Base-by-base conservation (phyloP, 2,329 filamentous ascomycete species). In the Tolypocladium ovalisporum region DNA sequence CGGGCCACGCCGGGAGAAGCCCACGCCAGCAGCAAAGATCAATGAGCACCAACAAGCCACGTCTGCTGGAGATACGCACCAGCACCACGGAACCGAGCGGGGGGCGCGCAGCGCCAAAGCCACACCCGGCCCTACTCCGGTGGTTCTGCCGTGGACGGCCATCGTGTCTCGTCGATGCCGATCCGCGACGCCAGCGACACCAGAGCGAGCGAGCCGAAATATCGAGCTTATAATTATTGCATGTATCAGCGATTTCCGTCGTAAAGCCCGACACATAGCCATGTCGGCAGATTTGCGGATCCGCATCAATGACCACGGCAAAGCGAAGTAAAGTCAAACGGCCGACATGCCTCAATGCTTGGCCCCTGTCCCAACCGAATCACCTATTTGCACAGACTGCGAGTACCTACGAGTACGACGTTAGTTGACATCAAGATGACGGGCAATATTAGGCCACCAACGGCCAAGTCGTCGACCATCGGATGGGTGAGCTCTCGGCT, bases 61-160 rank as follows among this genome's bases (percentile, higher is more conserved):
- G 44, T 27, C 7, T 10, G 27, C 24, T n/a, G 8, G 44, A 32
- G 17, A 32, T n/a, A 32, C 27, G 29, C 17, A 22, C 47, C 47
- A 34, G 47, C 27, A 22, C 27, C 27, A 22, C 27, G 47, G 24
- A 6, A 29, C 47, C 47, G 47, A 32, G 29, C 47, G 47, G 19
- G 29, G 47, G 47, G 47, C 17, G 29, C 47, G 17, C 47, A 51
- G 27, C 12, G 47, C 47, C 44, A 29, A 52, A 49, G 56, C 34
- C 61, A 60, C 57, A 60, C 59, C 59, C 67, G 67, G 67, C 65
- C 62, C 64, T 69, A 62, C 65, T 67, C 63, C 67, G 67, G 67
- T 59, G 60, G 55, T 62, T 66, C 58, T 64, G 59, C 44, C 56
- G 53, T 55, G 60, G 52, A 58, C 54, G 55, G 53, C 29, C 60